Evolutionary conservation across 495 filamentous ascomycete genomes (phyloP).

Genomic region (Aspergillus affinis): DNA sequence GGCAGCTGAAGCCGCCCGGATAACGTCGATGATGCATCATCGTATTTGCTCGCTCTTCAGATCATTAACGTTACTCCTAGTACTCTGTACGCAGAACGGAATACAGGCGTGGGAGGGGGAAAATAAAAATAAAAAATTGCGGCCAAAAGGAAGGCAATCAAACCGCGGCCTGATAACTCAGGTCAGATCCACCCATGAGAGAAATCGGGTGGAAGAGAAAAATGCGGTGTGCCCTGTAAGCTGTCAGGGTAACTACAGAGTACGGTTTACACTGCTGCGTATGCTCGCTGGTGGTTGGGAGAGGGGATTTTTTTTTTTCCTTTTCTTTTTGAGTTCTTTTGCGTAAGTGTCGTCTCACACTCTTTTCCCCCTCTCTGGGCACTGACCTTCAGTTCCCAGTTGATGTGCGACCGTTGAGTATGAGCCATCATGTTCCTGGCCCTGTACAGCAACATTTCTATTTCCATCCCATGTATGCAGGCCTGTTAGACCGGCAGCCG

Average conservation of each 20-base stretch:
- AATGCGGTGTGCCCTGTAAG: not conserved
- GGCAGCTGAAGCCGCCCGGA: not conserved
- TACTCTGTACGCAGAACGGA: no score
- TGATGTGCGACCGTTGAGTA: slow-evolving; percentile 6
- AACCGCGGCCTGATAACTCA: not conserved
- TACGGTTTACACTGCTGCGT: not conserved
- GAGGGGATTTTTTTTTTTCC: not conserved
- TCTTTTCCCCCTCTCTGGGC: not conserved
- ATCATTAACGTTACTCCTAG: not conserved
- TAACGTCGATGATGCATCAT: not conserved
- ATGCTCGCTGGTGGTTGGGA: not conserved
- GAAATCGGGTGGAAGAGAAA: not conserved
- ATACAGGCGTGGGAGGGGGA: not conserved
- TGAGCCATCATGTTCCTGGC: not conserved
- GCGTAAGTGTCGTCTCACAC: not conserved
- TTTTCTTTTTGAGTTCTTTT: not conserved
- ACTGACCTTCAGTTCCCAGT: not conserved
- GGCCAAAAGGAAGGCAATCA: not conserved
- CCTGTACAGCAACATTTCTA: not conserved
- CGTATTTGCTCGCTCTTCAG: no score
- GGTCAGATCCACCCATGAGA: not conserved
- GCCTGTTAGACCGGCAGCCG: slow-evolving; percentile 8
- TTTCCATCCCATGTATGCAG: slow-evolving; percentile 9
- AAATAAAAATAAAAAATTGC: not conserved
- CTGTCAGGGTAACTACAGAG: not conserved